A percentile compares a stretch with the other conserved stretches of the same genome.
These are phyloP conservation scores for Mortierella sp. DNA, from an alignment of 371 early-diverging fungal species.

Conservation along the genomic window DNA sequence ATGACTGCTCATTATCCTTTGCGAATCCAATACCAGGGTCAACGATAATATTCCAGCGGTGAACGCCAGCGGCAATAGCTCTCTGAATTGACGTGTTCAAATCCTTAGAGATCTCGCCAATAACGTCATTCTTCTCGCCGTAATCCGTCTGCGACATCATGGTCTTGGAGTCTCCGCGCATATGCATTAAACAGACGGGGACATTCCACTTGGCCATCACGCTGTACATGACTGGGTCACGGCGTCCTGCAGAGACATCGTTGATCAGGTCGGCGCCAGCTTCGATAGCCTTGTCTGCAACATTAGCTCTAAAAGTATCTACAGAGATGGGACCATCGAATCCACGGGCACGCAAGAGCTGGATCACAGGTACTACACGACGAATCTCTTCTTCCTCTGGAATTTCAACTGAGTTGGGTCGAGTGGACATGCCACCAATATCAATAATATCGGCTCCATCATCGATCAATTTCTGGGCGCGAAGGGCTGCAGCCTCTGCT, in stretches of 20 bases:
- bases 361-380: slow-evolving; percentile 92
- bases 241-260: slow-evolving; percentile 92
- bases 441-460: slow-evolving; percentile 95
- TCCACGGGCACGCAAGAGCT: slow-evolving; percentile 74
- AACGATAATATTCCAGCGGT: slow-evolving; percentile 95
- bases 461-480: slow-evolving; percentile 77
- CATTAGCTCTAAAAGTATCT: slow-evolving; percentile 91
- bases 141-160: slow-evolving; percentile 88
- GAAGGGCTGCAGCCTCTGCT: slow-evolving; percentile 76
- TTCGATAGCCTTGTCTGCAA: slow-evolving; percentile 85
- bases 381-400: slow-evolving; percentile 82
- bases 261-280: slow-evolving; percentile 95
- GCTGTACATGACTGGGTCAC: slow-evolving; percentile 85
- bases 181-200: slow-evolving; percentile 97
- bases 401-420: slow-evolving; percentile 87
- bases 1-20: slow-evolving; percentile 88
- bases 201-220: slow-evolving; percentile 83
- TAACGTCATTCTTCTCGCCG: slow-evolving; percentile 74
- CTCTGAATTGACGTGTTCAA: slow-evolving; percentile 73
- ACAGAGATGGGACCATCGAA: slow-evolving; percentile 86
- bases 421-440: slow-evolving; percentile 96
- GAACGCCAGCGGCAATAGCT: slow-evolving; percentile 85
- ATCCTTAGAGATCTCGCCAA: slow-evolving; percentile 78
- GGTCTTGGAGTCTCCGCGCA: slow-evolving; percentile 93
- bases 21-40: slow-evolving; percentile 99